phyloP scores from a whole-genome alignment of 2,329 filamentous ascomycete genomes.

The Colletotrichum sansevieriae region DNA sequence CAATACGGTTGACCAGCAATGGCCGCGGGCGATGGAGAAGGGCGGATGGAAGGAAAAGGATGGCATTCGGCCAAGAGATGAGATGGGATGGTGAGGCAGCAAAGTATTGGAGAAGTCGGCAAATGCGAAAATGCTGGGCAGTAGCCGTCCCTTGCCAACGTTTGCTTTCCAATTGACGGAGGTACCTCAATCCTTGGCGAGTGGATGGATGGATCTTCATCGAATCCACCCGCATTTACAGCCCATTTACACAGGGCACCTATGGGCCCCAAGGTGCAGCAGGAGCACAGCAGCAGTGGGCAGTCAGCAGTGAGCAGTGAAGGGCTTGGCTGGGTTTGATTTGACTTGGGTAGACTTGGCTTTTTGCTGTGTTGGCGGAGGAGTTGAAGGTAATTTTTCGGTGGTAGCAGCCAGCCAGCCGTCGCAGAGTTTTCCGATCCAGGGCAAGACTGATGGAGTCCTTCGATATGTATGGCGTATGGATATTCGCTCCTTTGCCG shows the following conservation, averaged over 20 bases:
- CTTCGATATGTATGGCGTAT: not conserved
- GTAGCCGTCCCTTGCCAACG: constrained; percentile 1
- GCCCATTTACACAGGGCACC: too few species aligned
- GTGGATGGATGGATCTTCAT: not conserved
- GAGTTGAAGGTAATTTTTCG: too few species aligned
- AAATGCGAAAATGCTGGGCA: constrained; percentile 31
- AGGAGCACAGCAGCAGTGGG: too few species aligned
- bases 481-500: not conserved
- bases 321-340: constrained; percentile 9
- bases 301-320: too few species aligned
- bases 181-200: too few species aligned
- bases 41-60: constrained; percentile 4
- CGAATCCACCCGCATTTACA: not conserved
- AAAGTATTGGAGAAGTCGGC: constrained; percentile 18
- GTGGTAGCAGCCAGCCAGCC: constrained; percentile 16
- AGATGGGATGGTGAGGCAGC: constrained; percentile 16
- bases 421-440: constrained; percentile 41
- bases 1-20: not conserved
- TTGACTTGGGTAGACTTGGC: not conserved
- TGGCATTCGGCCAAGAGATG: constrained; percentile 18
- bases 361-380: constrained; percentile 16
- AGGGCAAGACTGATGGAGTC: constrained; percentile 19
- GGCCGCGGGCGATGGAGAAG: constrained; percentile 6
- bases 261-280: too few species aligned
- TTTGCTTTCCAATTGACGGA: too few species aligned